These are phyloP conservation scores for Pseudopithomyces chartarum DNA, from an alignment of 2,329 filamentous ascomycete species.

Conservation along the genomic window DNA sequence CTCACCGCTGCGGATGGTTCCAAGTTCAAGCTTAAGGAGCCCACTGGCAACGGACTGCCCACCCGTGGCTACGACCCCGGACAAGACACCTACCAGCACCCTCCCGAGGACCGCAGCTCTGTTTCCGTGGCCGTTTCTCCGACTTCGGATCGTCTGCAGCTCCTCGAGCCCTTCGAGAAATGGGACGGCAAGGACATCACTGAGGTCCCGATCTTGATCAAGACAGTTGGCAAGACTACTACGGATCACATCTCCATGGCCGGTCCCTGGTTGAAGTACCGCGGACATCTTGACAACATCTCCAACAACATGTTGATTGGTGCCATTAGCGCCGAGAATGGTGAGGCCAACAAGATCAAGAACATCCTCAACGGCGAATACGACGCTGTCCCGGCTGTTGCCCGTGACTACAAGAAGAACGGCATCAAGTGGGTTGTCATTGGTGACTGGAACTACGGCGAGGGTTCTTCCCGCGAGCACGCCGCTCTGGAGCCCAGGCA, in stretches of 20 bases:
- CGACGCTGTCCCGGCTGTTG: slow-evolving; percentile 88
- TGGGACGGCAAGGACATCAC: slow-evolving; percentile 93
- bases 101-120: slow-evolving; percentile 74
- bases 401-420: slow-evolving; percentile 98
- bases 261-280: slow-evolving; percentile 97
- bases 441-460: slow-evolving; percentile 99
- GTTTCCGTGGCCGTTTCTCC: slow-evolving; percentile 85
- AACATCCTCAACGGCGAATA: slow-evolving; percentile 84
- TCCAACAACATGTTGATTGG: slow-evolving; percentile 99
- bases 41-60: slow-evolving; percentile 82
- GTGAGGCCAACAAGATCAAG: slow-evolving; percentile 96
- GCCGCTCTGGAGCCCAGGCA: slow-evolving; percentile 97
- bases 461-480: slow-evolving; percentile 97
- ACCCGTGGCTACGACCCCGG: slow-evolving; percentile 84
- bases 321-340: slow-evolving; percentile 94
- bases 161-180: slow-evolving; percentile 80
- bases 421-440: slow-evolving; percentile 96
- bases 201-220: slow-evolving; percentile 91
- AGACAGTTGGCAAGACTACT: slow-evolving; percentile 94
- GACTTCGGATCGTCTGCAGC: slow-evolving; percentile 89
- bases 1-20: slow-evolving; percentile 96
- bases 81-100: slow-evolving; percentile 93
- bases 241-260: slow-evolving; percentile 98
- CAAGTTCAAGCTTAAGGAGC: slow-evolving; percentile 85
- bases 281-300: slow-evolving; percentile 98